phyloP scores from a whole-genome alignment of 495 filamentous ascomycete genomes.

The Neurospora tetraspora region DNA sequence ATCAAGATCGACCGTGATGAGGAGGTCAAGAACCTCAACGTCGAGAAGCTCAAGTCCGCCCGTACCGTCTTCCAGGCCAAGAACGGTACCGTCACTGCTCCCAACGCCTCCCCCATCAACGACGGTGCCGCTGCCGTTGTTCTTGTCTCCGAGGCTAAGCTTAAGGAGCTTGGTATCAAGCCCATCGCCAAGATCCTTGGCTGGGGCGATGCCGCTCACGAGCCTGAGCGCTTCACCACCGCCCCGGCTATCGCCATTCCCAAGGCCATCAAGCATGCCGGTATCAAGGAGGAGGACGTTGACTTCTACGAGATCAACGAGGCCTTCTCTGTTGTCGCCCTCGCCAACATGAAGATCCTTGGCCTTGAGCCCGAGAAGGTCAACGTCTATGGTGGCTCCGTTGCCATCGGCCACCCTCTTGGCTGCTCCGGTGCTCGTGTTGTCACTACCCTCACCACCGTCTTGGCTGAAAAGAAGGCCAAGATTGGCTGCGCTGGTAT shows the following conservation, averaged over 20 bases:
- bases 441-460: conserved; percentile 79
- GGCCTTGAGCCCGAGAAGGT: conserved; percentile 72
- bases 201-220: conserved; percentile 88
- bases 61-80: conserved; percentile 76
- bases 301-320: conserved; percentile 99
- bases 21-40: conserved; percentile 95
- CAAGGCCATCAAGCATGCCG: conserved; percentile 89
- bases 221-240: conserved; percentile 90
- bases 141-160: conserved; percentile 78
- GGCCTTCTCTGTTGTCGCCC: conserved; percentile 91
- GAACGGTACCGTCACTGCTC: conserved; percentile 87
- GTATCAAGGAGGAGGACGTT: conserved; percentile 59
- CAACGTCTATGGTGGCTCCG: conserved; percentile 90
- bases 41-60: conserved; percentile 75
- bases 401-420: conserved; percentile 90
- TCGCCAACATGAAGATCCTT: conserved; percentile 91
- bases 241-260: conserved; percentile 91
- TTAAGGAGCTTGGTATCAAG: conserved; percentile 79
- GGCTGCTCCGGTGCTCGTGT: conserved; percentile 91
- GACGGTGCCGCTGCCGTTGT: conserved; percentile 88
- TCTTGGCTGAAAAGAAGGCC: conserved; percentile 77
- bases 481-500: conserved; percentile 93
- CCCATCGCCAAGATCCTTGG: conserved; percentile 92
- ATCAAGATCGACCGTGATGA: conserved; percentile 78
- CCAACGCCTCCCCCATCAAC: conserved; percentile 92